Percentiles rank a stretch among this genome's conserved stretches.
phyloP scores from a whole-genome alignment of 2,329 filamentous ascomycete genomes.

The Mycosphaerella arachidis region DNA sequence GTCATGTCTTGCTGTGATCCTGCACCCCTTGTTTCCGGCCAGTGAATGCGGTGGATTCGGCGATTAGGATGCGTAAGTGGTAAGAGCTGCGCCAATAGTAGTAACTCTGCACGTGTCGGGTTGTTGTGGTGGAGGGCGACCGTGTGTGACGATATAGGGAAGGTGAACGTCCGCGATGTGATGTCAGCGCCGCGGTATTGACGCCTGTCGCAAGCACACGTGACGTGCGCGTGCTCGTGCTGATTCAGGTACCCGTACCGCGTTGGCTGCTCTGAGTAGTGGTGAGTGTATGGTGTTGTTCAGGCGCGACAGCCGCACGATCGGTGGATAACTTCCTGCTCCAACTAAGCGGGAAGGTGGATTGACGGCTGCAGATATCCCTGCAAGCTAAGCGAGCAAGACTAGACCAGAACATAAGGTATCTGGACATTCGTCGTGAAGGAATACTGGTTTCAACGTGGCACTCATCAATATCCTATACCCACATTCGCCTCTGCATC shows the following conservation, averaged over 20 bases:
- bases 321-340: background rate
- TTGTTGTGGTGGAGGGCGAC: background rate
- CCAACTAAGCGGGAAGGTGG: background rate
- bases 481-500: too few relatives aligned
- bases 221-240: background rate
- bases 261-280: background rate
- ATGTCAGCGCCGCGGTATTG: background rate
- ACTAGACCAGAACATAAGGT: too few relatives aligned
- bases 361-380: background rate
- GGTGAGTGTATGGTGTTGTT: background rate
- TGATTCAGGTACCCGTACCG: background rate
- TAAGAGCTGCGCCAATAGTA: background rate
- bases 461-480: too few relatives aligned
- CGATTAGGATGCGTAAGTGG: background rate
- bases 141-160: background rate
- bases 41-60: background rate
- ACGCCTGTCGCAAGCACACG: background rate
- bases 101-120: background rate
- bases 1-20: conserved; percentile 19
- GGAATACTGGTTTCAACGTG: too few relatives aligned
- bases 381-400: too few relatives aligned
- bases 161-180: background rate
- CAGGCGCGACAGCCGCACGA: background rate
- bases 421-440: too few relatives aligned
- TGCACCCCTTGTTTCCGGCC: background rate